These are phyloP conservation scores for Gracilariopsis chorda DNA, from an alignment of 23 red algal species.

Conservation along the genomic window DNA sequence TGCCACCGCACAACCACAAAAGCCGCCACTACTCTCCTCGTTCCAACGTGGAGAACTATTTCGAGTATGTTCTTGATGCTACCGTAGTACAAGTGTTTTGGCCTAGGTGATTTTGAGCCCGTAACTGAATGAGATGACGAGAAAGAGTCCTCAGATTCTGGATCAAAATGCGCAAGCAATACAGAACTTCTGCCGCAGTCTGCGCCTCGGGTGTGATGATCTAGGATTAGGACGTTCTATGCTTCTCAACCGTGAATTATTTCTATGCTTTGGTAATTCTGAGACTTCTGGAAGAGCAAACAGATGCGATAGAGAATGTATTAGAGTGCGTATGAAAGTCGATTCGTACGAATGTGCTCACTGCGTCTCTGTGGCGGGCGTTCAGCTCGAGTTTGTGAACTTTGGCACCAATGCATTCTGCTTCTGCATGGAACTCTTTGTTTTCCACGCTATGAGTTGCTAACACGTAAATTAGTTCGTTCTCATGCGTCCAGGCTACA, in stretches of 20 bases:
- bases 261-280: not conserved
- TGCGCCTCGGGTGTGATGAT: not conserved
- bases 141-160: not conserved
- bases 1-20: not conserved
- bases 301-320: not conserved
- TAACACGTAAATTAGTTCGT: not conserved
- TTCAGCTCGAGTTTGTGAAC: not conserved
- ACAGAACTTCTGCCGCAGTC: not conserved
- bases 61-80: not conserved
- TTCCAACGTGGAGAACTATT: not conserved
- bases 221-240: not conserved
- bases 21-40: not conserved
- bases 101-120: not conserved
- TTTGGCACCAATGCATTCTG: not conserved
- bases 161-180: not conserved
- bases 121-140: too few relatives aligned
- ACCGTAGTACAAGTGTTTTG: not conserved
- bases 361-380: not conserved
- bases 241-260: not conserved
- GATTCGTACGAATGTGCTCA: not conserved
- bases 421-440: not conserved
- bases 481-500: too few relatives aligned
- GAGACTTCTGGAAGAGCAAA: not conserved
- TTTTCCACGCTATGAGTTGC: not conserved
- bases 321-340: not conserved